Evolutionary conservation across 257 asterid genomes (phyloP).

Genomic region (Solanum bulbocastanum): DNA sequence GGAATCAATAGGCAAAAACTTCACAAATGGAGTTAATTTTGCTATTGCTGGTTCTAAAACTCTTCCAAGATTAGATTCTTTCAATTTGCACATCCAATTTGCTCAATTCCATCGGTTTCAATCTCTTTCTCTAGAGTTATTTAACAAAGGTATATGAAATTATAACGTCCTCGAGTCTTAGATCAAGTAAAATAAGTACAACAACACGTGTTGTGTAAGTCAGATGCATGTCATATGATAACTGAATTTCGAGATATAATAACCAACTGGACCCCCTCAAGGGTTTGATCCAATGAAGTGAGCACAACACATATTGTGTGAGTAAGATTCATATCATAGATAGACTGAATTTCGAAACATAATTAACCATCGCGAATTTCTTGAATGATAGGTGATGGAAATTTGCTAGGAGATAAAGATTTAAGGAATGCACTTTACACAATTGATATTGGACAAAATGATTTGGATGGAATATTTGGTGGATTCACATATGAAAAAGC

Average conservation of each 20-base stretch:
- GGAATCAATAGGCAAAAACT: slow-evolving; percentile 27
- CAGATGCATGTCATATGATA: neutral
- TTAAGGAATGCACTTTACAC: slow-evolving; percentile 27
- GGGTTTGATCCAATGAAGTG: neutral
- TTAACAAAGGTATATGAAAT: slow-evolving; percentile 13
- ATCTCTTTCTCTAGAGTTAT: slow-evolving; percentile 18
- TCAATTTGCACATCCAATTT: slow-evolving; percentile 24
- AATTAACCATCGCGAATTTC: neutral
- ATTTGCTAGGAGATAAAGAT: slow-evolving; percentile 18
- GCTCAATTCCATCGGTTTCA: slow-evolving; percentile 27
- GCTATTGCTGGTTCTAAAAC: slow-evolving; percentile 31
- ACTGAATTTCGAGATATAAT: too few relatives aligned
- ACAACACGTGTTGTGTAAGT: neutral
- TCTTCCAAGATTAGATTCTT: slow-evolving; percentile 15
- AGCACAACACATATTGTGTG: neutral
- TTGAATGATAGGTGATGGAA: slow-evolving; percentile 9
- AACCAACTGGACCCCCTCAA: neutral
- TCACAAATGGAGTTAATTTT: slow-evolving; percentile 36
- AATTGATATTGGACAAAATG: slow-evolving; percentile 46
- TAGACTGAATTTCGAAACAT: neutral
- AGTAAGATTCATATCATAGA: neutral
- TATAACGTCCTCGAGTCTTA: neutral
- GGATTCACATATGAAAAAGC: slow-evolving; percentile 10
- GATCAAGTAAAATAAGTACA: neutral
- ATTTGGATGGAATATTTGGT: slow-evolving; percentile 17